phyloP scores from a whole-genome alignment of 1,139 yeast species.

The Debaryomyces singareniensis region DNA sequence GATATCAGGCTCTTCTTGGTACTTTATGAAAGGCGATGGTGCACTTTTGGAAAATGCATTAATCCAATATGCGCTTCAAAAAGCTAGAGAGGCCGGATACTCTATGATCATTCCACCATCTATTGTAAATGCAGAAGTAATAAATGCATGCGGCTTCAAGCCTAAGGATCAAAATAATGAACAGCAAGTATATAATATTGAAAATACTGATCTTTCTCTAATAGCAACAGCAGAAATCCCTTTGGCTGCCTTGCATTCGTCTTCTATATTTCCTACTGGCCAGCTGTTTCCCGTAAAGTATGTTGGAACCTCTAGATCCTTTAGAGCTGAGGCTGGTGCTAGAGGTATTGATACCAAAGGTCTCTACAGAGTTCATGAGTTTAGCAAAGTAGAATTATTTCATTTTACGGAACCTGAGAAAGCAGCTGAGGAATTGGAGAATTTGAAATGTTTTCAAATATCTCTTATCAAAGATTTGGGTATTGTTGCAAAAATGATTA shows the following conservation, averaged over 20 bases:
- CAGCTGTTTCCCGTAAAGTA: slow-evolving; percentile 46
- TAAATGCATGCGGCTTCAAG: slow-evolving; percentile 89
- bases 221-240: slow-evolving; percentile 97
- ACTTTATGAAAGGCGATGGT: slow-evolving; percentile 79
- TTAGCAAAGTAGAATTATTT: slow-evolving; percentile 92
- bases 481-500: slow-evolving; percentile 69
- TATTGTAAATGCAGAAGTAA: slow-evolving; percentile 69
- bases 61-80: slow-evolving; percentile 65
- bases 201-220: slow-evolving; percentile 51
- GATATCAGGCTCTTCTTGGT: slow-evolving; percentile 85
- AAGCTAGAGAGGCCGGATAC: slow-evolving; percentile 67
- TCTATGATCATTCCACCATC: slow-evolving; percentile 76
- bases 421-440: slow-evolving; percentile 51
- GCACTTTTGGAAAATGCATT: slow-evolving; percentile 88
- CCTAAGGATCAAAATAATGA: slow-evolving; percentile 90
- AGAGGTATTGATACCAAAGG: slow-evolving; percentile 92
- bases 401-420: slow-evolving; percentile 55
- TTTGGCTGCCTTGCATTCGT: slow-evolving; percentile 62
- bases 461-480: slow-evolving; percentile 63
- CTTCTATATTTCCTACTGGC: slow-evolving; percentile 15
- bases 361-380: slow-evolving; percentile 91
- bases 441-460: slow-evolving; percentile 58
- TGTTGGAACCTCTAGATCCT: slow-evolving; percentile 84
- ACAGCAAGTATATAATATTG: slow-evolving; percentile 70
- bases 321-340: slow-evolving; percentile 96